These are phyloP conservation scores for Metahyphopichia silvanorum DNA, from an alignment of 805 yeast genomes.

Conservation along the genomic window DNA sequence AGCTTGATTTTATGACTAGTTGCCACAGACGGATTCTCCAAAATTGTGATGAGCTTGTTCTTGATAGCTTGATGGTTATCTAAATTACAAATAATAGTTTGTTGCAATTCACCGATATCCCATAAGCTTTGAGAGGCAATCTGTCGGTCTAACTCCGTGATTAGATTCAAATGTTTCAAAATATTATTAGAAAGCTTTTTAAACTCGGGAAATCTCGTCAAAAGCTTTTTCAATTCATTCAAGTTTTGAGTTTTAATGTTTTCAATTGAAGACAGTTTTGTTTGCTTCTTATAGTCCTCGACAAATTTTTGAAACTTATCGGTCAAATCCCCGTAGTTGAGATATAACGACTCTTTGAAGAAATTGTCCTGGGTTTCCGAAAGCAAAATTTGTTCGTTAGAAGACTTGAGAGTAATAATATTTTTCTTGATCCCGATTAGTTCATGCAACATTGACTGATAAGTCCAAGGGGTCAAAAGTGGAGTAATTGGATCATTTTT, in stretches of 20 bases:
- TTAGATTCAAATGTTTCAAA: constrained; percentile 87
- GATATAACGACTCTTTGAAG: constrained; percentile 74
- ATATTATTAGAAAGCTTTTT: constrained; percentile 84
- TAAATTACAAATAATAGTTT: constrained; percentile 62
- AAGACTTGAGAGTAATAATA: constrained; percentile 62
- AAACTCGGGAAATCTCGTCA: constrained; percentile 93
- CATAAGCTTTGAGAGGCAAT: constrained; percentile 66
- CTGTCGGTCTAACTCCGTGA: constrained; percentile 77
- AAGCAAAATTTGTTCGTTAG: constrained; percentile 48
- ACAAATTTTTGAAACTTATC: constrained; percentile 84
- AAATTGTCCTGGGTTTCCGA: constrained; percentile 69
- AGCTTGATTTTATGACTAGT: constrained; percentile 65
- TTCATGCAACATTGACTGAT: constrained; percentile 96
- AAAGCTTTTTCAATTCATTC: constrained; percentile 84
- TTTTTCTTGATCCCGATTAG: constrained; percentile 79
- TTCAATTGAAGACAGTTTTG: constrained; percentile 59
- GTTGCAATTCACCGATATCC: constrained; percentile 89
- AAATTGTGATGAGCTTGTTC: constrained; percentile 50
- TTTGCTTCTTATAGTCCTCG: constrained; percentile 72
- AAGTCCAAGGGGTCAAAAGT: constrained; percentile 92
- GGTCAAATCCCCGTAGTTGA: constrained; percentile 93
- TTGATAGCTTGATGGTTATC: constrained; percentile 41
- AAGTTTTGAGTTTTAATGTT: constrained; percentile 65
- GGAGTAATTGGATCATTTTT: constrained; percentile 93
- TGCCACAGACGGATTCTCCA: constrained; percentile 42